Evolutionary conservation across 1,139 yeast genomes (phyloP), one percentile per base, ranked within the genome.

Genomic region (Taphrina betulina): DNA sequence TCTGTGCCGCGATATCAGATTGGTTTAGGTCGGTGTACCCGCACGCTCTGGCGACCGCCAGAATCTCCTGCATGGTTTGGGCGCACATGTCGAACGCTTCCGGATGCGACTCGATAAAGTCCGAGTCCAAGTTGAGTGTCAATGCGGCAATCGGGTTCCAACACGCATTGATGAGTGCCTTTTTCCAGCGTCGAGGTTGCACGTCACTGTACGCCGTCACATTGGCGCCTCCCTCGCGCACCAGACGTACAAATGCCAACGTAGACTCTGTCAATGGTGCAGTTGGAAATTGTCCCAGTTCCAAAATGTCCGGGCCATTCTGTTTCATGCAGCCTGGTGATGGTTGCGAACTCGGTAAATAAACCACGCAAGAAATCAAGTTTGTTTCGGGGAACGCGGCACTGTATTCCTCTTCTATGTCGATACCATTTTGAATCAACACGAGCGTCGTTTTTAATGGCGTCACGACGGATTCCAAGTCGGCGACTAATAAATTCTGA

Each of bases 371-470:
- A 54, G 85, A 79, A 22, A 85, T 70, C 3, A 82, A 75, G 12
- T 78, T 67, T 44, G 78, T 77, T 0, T 72, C 68, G 5, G 92
- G 90, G 65, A 75, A 83, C 51, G 73, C 72, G 56, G 73, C 71
- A 42, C 79, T 72, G 63, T 81, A 75, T 0, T 85, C 80, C 57
- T 71, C 72, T 65, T 85, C 94, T 60, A 83, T 83, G 33, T 81
- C 87, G 59, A 83, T 73, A 2, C 94, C 94, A 64, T 85, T 85
- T 68, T 85, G 90, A 46, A 83, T 67, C 59, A 85, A 74, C 2
- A 85, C 79, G 56, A 85, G 77, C 1, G 77, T 72, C 2, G 85
- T 75, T 19, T 70, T 66, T n/a, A n/a, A n/a, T 2, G 66, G 71
- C 7, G 72, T 66, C 24, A 81, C 77, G 1, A 80, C 83, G 1